Evolutionary conservation across 208 protist species (phyloP), one percentile per base, ranked within the genome.

Genomic region (Tetramitus jugosus): DNA sequence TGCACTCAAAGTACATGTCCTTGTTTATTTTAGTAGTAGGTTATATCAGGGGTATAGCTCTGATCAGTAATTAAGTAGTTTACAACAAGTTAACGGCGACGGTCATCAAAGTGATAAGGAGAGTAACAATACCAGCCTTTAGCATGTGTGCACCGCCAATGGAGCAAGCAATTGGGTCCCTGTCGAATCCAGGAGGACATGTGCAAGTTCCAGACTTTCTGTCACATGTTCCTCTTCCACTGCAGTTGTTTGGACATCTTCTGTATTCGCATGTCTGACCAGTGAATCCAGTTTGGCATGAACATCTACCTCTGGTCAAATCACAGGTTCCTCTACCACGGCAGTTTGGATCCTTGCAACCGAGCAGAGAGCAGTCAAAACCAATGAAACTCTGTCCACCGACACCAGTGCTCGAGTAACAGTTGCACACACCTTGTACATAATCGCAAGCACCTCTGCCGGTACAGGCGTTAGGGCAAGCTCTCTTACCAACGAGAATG

Each of bases 311-410:
- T 39, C 17, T 74, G 3, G 67, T 39, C 8, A 42, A 53, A 37
- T 74, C 67, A 74, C 67, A 74, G 37, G 17, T 53, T 39, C 67
- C 67, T 53, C 53, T 20, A 33, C 39, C 26, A 53, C 23, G 33
- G 53, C 67, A 74, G 20, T 53, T 53, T 74, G 67, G 67, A 74
- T 74, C 67, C 14, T n/a, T 13, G 53, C 67, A 74, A 39, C 53
- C 7, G 37, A n/a, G 53, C 26, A 74, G 53, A 39, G 33, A 8
- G 53, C 67, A 74, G 37, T 35, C 26, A 37, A 20, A 35, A 23
- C 67, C 67, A 23, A 39, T 39, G 7, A 53, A 74, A 26, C 20
- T 20, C n/a, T n/a, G n/a, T n/a, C n/a, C n/a, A n/a, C n/a, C n/a
- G n/a, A n/a, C n/a, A n/a, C n/a, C n/a, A n/a, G n/a, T n/a, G 39